phyloP scores from a whole-genome alignment of 176 grass and related monocot genomes.

The Oryza australiensis region DNA sequence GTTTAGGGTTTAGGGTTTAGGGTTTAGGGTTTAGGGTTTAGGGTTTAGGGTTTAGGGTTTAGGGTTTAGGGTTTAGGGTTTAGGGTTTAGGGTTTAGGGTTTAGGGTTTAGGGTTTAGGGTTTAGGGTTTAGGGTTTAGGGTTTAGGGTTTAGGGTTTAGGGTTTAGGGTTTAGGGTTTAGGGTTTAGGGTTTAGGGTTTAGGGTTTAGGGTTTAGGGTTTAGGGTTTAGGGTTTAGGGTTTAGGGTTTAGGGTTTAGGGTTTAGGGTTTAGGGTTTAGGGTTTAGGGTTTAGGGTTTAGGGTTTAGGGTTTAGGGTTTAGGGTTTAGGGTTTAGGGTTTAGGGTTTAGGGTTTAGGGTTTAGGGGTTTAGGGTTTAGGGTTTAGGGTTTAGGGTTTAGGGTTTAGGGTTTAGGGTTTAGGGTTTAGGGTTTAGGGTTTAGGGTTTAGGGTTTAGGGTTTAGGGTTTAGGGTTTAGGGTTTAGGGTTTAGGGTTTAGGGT shows the following conservation, averaged over 20 bases:
- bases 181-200: constrained; percentile 8
- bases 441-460: constrained; percentile 19
- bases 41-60: constrained; percentile 25
- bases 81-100: constrained; percentile 25
- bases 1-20: constrained; percentile 34
- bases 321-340: constrained; percentile 17
- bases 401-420: constrained; percentile 17
- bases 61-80: constrained; percentile 35
- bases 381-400: constrained; percentile 11
- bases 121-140: constrained; percentile 36
- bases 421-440: constrained; percentile 20
- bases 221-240: too few relatives aligned
- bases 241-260: too few relatives aligned
- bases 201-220: constrained; percentile 5
- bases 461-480: constrained; percentile 11
- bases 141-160: constrained; percentile 26
- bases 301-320: constrained; percentile 18
- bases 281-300: not conserved
- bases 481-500: constrained; percentile 5
- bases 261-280: not conserved
- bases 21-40: constrained; percentile 16
- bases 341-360: not conserved
- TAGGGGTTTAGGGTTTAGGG: not conserved
- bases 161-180: constrained; percentile 28
- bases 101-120: constrained; percentile 23